Evolutionary conservation across 495 filamentous ascomycete genomes (phyloP).

Genomic region (Lasiosphaeria hispida): DNA sequence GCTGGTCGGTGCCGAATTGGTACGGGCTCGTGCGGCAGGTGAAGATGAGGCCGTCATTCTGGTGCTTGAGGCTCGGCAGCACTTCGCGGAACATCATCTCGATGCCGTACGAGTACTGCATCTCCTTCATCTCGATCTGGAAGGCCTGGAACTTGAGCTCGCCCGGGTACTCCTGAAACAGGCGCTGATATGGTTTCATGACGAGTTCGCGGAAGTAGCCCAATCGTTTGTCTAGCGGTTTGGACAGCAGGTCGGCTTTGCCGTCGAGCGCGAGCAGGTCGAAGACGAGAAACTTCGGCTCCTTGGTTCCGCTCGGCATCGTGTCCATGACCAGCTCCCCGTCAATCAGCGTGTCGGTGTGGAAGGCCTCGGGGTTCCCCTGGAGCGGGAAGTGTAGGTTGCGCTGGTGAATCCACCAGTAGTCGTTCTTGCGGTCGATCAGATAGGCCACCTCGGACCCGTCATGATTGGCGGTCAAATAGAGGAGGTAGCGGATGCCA

Average conservation of each 20-base stretch:
- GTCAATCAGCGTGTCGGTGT: slow-evolving; percentile 80
- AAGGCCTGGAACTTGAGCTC: slow-evolving; percentile 73
- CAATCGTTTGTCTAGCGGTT: slow-evolving; percentile 77
- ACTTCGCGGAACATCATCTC: slow-evolving; percentile 86
- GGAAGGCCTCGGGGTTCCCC: slow-evolving; percentile 61
- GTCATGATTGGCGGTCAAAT: slow-evolving; percentile 63
- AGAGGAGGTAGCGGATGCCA: slow-evolving; percentile 91
- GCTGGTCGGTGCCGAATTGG: slow-evolving; percentile 81
- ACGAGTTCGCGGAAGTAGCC: slow-evolving; percentile 80
- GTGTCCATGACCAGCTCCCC: slow-evolving; percentile 88
- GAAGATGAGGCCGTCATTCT: slow-evolving; percentile 96
- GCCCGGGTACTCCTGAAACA: slow-evolving; percentile 66
- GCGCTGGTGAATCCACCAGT: slow-evolving; percentile 68
- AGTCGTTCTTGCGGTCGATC: slow-evolving; percentile 97
- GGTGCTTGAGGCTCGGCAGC: slow-evolving; percentile 79
- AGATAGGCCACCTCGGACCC: slow-evolving; percentile 64
- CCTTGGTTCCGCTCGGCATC: slow-evolving; percentile 54
- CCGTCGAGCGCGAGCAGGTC: slow-evolving; percentile 85
- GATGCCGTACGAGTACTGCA: slow-evolving; percentile 83
- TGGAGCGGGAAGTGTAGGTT: slow-evolving; percentile 76
- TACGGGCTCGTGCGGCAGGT: slow-evolving; percentile 85
- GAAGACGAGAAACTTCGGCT: slow-evolving; percentile 85
- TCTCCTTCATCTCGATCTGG: slow-evolving; percentile 77
- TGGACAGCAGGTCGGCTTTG: slow-evolving; percentile 68
- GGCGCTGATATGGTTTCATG: slow-evolving; percentile 71